These are phyloP conservation scores for Aspergillus mulundensis DNA, from an alignment of 495 filamentous ascomycete species.

Conservation along the genomic window DNA sequence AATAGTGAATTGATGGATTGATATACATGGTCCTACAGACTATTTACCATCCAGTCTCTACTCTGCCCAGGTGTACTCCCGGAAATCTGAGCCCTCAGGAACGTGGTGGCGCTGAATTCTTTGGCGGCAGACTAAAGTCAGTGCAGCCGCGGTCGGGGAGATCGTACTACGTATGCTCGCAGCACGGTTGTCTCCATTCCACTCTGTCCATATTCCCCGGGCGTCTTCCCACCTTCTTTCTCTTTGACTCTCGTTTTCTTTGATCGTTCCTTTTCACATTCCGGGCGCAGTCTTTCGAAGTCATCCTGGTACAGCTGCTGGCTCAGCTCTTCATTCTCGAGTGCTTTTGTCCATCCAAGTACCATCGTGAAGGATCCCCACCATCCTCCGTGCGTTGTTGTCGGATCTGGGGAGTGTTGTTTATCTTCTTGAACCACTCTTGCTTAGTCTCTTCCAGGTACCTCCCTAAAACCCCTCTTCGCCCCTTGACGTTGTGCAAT, in stretches of 20 bases:
- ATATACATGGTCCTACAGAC: not conserved
- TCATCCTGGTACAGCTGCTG: slow-evolving; percentile 12
- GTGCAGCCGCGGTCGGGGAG: not conserved
- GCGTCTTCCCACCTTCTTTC: slow-evolving; percentile 12
- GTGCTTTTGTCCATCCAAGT: slow-evolving; percentile 4
- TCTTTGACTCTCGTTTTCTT: slow-evolving; percentile 9
- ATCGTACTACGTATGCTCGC: not conserved
- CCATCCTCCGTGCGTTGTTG: not conserved
- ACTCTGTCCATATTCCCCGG: slow-evolving; percentile 8
- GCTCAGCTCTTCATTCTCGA: slow-evolving; percentile 10
- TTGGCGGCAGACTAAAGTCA: not conserved
- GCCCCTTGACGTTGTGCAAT: slow-evolving; percentile 19
- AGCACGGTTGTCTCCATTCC: slow-evolving; percentile 11
- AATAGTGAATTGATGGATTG: not conserved
- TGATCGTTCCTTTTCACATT: slow-evolving; percentile 6
- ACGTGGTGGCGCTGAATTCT: not conserved
- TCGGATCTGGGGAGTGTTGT: slow-evolving; percentile 9
- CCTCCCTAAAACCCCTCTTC: slow-evolving; percentile 10
- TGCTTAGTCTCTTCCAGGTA: slow-evolving; percentile 14
- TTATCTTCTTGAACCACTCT: slow-evolving; percentile 8
- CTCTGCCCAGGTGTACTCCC: not conserved
- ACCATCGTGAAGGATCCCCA: slow-evolving; percentile 1
- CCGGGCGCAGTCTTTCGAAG: not conserved
- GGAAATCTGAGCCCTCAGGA: not conserved
- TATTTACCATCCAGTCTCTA: not conserved